Percentiles rank a stretch among this genome's conserved stretches.
Conservation (phyloP, 768 basidiomycete genomes). For the Tulasnella sp. region DNA sequence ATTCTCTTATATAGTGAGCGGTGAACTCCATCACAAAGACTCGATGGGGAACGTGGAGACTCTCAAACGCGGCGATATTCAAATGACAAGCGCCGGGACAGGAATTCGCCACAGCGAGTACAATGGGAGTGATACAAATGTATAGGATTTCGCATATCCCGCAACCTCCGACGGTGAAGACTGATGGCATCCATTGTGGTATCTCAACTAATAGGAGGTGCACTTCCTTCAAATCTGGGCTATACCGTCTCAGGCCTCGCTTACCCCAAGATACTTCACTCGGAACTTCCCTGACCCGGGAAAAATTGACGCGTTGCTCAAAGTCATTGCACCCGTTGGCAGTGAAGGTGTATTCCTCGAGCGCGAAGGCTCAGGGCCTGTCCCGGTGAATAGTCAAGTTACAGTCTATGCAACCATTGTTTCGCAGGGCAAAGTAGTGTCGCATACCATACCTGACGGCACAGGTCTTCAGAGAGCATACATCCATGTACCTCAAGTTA, state of each 20-base stretch:
- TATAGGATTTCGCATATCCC: background rate
- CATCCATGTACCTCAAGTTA: constrained; percentile 75
- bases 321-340: constrained; percentile 64
- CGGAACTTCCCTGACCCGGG: constrained; percentile 74
- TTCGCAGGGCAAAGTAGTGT: constrained; percentile 41
- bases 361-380: constrained; percentile 64
- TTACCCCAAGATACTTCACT: constrained; percentile 76
- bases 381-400: constrained; percentile 62
- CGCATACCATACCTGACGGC: constrained; percentile 35
- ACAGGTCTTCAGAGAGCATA: constrained; percentile 29
- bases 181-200: background rate
- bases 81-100: constrained; percentile 85
- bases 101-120: constrained; percentile 80
- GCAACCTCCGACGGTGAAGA: background rate
- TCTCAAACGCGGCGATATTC: constrained; percentile 77
- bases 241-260: constrained; percentile 34
- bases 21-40: constrained; percentile 53
- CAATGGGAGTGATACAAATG: constrained; percentile 31
- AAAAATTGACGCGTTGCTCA: constrained; percentile 61
- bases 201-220: background rate
- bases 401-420: constrained; percentile 67
- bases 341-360: constrained; percentile 41
- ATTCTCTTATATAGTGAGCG: constrained; percentile 73
- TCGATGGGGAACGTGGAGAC: constrained; percentile 79
- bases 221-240: constrained; percentile 11